These are phyloP conservation scores for Phaseolus coccineus DNA, from an alignment of 331 rosid genomes.

Conservation along the genomic window DNA sequence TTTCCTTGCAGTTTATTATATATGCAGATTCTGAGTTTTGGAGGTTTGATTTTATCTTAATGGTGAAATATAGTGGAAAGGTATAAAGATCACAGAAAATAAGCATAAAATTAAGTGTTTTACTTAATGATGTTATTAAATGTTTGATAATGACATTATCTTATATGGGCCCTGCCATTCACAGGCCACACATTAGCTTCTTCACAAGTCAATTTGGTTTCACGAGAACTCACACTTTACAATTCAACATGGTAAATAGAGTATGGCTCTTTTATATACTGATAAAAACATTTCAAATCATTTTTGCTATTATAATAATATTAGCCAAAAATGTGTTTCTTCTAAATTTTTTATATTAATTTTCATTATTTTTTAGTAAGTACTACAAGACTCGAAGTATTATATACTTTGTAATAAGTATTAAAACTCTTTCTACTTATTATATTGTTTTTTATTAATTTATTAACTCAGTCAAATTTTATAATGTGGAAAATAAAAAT, in stretches of 20 bases:
- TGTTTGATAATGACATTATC: slow-evolving; percentile 31
- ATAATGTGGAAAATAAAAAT: too few relatives aligned
- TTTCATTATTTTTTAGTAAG: too few relatives aligned
- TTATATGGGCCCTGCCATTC: slow-evolving; percentile 31
- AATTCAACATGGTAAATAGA: not conserved
- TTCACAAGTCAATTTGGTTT: slow-evolving; percentile 13
- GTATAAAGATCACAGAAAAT: slow-evolving; percentile 6
- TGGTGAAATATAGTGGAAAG: slow-evolving; percentile 10
- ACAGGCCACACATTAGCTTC: not conserved
- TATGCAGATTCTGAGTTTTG: not conserved
- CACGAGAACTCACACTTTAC: slow-evolving; percentile 9
- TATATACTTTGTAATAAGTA: too few relatives aligned
- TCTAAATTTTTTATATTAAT: too few relatives aligned
- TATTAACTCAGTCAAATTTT: too few relatives aligned
- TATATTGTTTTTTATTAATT: too few relatives aligned
- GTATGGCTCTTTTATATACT: too few relatives aligned
- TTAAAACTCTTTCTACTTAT: too few relatives aligned
- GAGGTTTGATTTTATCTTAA: slow-evolving; percentile 33
- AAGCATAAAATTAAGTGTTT: not conserved
- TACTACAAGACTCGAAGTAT: too few relatives aligned
- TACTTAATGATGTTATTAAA: slow-evolving; percentile 14
- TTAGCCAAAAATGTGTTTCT: too few relatives aligned
- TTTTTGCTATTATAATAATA: too few relatives aligned
- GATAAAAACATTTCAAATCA: too few relatives aligned
- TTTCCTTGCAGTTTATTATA: not conserved